Conservation (phyloP, 2,329 filamentous ascomycete species). For the Biscogniauxia sp. region DNA sequence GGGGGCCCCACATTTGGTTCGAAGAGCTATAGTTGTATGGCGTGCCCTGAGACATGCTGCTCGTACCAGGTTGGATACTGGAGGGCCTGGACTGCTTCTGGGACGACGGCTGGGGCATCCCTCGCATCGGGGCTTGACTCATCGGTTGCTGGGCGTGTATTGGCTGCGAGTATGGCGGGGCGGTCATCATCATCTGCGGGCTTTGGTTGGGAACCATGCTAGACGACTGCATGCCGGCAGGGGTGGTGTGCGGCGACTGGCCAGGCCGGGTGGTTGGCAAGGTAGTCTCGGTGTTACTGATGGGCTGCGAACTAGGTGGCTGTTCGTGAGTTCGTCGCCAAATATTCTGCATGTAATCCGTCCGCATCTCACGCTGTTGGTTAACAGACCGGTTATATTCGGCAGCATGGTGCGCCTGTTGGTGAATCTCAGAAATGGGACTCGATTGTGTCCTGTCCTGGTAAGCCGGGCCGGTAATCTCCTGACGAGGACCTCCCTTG, state of each 20-base stretch:
- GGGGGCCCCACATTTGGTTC: constrained; percentile 61
- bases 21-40: constrained; percentile 63
- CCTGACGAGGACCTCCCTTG: constrained; percentile 79
- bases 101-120: constrained; percentile 59
- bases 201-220: constrained; percentile 60
- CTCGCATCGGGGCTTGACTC: constrained; percentile 69
- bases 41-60: constrained; percentile 48
- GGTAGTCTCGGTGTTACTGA: constrained; percentile 41
- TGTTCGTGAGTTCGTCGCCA: constrained; percentile 85
- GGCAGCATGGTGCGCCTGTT: constrained; percentile 82
- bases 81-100: constrained; percentile 68
- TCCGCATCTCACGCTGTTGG: constrained; percentile 74
- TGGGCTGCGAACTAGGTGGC: constrained; percentile 52
- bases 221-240: constrained; percentile 54
- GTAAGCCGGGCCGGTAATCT: constrained; percentile 83
- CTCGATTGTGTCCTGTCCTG: constrained; percentile 81
- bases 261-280: constrained; percentile 51
- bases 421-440: constrained; percentile 73
- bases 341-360: constrained; percentile 74
- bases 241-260: constrained; percentile 57
- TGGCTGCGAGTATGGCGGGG: constrained; percentile 66
- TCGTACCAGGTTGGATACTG: constrained; percentile 53
- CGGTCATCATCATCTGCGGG: constrained; percentile 65
- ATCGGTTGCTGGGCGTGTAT: constrained; percentile 70
- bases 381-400: constrained; percentile 87